Evolutionary conservation across 164 flowering plant species (phyloP).

Genomic region (Aristolochia fimbriata): DNA sequence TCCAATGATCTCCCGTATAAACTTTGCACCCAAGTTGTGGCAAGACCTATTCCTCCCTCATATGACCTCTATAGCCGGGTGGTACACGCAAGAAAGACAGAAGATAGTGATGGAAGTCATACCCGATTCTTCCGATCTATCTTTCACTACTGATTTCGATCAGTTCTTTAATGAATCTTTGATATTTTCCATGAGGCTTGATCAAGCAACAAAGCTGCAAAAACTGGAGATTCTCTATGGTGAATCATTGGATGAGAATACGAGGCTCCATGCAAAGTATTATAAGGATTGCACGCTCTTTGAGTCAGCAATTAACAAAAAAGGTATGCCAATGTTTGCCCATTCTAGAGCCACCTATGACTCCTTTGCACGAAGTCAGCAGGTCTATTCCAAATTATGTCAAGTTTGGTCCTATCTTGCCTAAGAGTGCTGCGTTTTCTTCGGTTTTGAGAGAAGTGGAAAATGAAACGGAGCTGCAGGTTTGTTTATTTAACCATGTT

Average conservation of each 20-base stretch:
- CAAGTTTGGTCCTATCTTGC: conserved; percentile 78
- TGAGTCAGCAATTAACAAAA: conserved; percentile 38
- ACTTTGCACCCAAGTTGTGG: conserved; percentile 80
- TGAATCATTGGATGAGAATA: conserved; percentile 55
- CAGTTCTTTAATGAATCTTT: conserved; percentile 64
- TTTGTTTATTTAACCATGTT: conserved; percentile 6
- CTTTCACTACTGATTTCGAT: conserved; percentile 63
- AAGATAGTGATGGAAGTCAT: conserved; percentile 64
- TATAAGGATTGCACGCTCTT: conserved; percentile 54
- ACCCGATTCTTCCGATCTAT: conserved; percentile 62
- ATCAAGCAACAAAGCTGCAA: conserved; percentile 58
- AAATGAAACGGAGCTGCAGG: conserved; percentile 28
- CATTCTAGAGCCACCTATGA: conserved; percentile 76
- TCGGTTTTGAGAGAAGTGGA: conserved; percentile 25
- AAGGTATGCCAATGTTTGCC: conserved; percentile 61
- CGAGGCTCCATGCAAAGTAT: conserved; percentile 56
- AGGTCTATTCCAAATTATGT: conserved; percentile 57
- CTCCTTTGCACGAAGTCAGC: conserved; percentile 68
- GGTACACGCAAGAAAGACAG: conserved; percentile 67
- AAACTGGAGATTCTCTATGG: conserved; percentile 57
- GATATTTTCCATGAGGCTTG: conserved; percentile 59
- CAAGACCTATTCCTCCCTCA: conserved; percentile 58
- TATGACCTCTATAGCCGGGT: conserved; percentile 70
- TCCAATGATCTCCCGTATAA: conserved; percentile 61
- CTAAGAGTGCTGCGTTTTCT: conserved; percentile 71